phyloP scores from a whole-genome alignment of 495 filamentous ascomycete species.

The Hypoxylon lenormandii region DNA sequence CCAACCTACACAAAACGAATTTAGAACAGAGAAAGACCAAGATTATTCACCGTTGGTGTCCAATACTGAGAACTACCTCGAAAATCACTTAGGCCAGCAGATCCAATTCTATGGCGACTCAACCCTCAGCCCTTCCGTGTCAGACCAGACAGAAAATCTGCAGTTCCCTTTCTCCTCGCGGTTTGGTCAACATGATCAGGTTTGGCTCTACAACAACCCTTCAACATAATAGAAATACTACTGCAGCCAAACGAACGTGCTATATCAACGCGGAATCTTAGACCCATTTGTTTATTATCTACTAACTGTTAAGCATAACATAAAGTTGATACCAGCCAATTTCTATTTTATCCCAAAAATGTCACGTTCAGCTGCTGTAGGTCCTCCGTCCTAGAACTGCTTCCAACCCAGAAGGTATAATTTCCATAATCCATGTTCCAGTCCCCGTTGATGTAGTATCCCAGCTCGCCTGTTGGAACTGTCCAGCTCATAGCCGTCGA shows the following conservation, averaged over 20 bases:
- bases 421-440: conserved; percentile 34
- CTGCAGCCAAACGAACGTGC: background rate
- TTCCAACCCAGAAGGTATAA: conserved; percentile 37
- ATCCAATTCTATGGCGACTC: conserved; percentile 7
- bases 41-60: background rate
- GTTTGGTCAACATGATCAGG: conserved; percentile 29
- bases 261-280: background rate
- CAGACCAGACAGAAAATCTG: conserved; percentile 14
- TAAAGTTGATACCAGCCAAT: background rate
- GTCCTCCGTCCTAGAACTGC: conserved; percentile 28
- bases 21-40: background rate
- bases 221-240: background rate
- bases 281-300: background rate
- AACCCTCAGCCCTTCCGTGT: conserved; percentile 4
- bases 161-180: conserved; percentile 33
- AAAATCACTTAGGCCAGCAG: conserved; percentile 3
- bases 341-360: conserved; percentile 4
- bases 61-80: background rate
- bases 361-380: conserved; percentile 23
- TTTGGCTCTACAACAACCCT: conserved; percentile 19
- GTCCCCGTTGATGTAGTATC: conserved; percentile 34
- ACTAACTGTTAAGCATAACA: background rate
- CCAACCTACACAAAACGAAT: background rate
- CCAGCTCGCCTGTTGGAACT: conserved; percentile 60
- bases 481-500: conserved; percentile 66